Conservation (phyloP, 225 moss, liverwort and hornwort genomes). For the Climacium dendroides region DNA sequence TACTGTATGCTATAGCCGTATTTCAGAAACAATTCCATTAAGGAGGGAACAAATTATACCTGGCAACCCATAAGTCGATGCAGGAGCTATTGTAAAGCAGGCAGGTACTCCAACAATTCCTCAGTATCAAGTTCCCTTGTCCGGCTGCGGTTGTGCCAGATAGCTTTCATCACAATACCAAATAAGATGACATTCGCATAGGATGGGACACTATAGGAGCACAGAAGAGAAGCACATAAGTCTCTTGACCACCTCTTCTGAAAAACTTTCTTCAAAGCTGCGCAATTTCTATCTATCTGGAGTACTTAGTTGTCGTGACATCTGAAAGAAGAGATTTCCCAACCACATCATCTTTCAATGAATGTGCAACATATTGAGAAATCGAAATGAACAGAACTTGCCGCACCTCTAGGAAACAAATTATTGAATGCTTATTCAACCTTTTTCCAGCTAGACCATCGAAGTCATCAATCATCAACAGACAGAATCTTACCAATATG, state of each 20-base stretch:
- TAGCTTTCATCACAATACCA: constrained; percentile 15
- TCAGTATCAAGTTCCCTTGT: constrained; percentile 73
- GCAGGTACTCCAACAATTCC: constrained; percentile 71
- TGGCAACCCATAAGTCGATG: constrained; percentile 92
- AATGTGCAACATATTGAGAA: not conserved
- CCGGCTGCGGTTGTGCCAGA: constrained; percentile 62
- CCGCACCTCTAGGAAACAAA: not conserved
- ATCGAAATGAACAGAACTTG: not conserved
- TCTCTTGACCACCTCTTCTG: not conserved
- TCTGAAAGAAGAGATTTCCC: too few relatives aligned
- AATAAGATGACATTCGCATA: constrained; percentile 1
- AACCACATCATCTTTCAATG: not conserved
- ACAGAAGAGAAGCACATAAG: not conserved
- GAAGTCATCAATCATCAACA: not conserved
- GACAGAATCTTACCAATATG: constrained; percentile 45
- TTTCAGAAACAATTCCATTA: not conserved
- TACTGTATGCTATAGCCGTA: not conserved
- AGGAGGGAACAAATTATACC: constrained; percentile 7
- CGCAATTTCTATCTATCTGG: not conserved
- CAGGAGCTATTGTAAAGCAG: constrained; percentile 85
- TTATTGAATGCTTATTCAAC: not conserved
- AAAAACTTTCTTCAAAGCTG: not conserved
- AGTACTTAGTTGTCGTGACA: too few relatives aligned
- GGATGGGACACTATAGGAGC: not conserved
- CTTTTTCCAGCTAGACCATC: not conserved